Evolutionary conservation across 1,139 yeast species (phyloP).

Genomic region (Candida dubliniensis): DNA sequence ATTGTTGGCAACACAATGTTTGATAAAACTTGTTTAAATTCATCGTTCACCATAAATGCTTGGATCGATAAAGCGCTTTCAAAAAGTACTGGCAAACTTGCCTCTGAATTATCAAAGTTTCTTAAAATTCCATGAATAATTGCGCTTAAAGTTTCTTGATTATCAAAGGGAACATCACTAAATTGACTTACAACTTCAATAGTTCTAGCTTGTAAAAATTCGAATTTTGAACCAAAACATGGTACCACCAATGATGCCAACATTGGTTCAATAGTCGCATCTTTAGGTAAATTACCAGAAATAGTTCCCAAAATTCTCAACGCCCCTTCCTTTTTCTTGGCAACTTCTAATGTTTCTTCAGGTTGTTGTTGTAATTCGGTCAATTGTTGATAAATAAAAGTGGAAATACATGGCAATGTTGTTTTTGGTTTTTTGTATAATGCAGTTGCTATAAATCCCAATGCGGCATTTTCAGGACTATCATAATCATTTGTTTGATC

Average conservation of each 20-base stretch:
- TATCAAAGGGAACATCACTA: constrained; percentile 59
- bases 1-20: constrained; percentile 75
- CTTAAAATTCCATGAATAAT: constrained; percentile 68
- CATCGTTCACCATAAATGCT: constrained; percentile 64
- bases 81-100: constrained; percentile 72
- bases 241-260: constrained; percentile 68
- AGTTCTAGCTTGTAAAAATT: constrained; percentile 82
- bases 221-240: constrained; percentile 60
- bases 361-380: constrained; percentile 34
- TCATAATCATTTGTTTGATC: constrained; percentile 62
- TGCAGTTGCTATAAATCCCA: constrained; percentile 61
- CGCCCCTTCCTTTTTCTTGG: constrained; percentile 77
- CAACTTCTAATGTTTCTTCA: constrained; percentile 53
- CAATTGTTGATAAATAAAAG: constrained; percentile 62
- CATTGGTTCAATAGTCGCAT: constrained; percentile 59
- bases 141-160: constrained; percentile 47
- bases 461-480: constrained; percentile 70
- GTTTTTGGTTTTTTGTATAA: constrained; percentile 64
- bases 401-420: constrained; percentile 62
- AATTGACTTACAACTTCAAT: constrained; percentile 75
- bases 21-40: constrained; percentile 67
- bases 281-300: constrained; percentile 64
- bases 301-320: constrained; percentile 76
- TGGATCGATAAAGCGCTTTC: constrained; percentile 87
- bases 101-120: constrained; percentile 48